phyloP scores from a whole-genome alignment of 2,329 filamentous ascomycete genomes.

The Ambrosiella xylebori region DNA sequence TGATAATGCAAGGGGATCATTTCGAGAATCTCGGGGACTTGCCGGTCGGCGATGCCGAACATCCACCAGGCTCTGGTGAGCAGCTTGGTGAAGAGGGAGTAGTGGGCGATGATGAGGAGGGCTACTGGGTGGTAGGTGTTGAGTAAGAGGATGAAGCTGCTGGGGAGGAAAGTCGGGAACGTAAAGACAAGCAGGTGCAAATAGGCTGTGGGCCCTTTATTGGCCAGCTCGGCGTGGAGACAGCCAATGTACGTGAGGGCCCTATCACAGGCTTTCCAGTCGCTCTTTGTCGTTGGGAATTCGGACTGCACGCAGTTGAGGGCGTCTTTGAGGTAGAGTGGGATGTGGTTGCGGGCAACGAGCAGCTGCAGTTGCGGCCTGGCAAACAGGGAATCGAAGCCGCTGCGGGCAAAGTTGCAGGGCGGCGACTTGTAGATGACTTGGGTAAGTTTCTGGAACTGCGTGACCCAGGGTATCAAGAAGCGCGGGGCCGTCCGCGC shows the following conservation, averaged over 20 bases:
- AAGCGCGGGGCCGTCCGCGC: constrained; percentile 27
- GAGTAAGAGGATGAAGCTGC: not conserved
- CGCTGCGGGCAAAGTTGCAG: constrained; percentile 22
- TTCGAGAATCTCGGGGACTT: constrained; percentile 26
- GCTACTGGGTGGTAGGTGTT: constrained; percentile 24
- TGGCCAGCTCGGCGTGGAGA: constrained; percentile 30
- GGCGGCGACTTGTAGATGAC: constrained; percentile 27
- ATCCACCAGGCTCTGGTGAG: constrained; percentile 32
- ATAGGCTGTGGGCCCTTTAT: constrained; percentile 25
- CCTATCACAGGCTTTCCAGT: constrained; percentile 18
- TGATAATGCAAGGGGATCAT: not conserved
- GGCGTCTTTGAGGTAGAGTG: constrained; percentile 33
- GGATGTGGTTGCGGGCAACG: constrained; percentile 25
- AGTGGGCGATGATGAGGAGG: constrained; percentile 35
- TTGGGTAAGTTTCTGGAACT: constrained; percentile 36
- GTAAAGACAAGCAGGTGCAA: constrained; percentile 34
- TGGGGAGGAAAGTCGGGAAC: constrained; percentile 34
- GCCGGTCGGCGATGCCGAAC: constrained; percentile 26
- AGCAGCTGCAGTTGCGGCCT: constrained; percentile 32
- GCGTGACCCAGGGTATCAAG: constrained; percentile 37
- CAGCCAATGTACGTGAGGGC: constrained; percentile 33
- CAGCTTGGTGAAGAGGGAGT: constrained; percentile 33
- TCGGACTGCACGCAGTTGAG: constrained; percentile 26
- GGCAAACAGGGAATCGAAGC: constrained; percentile 30
- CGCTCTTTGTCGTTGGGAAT: not conserved